These are phyloP conservation scores for Rhizoctonia solani DNA, from an alignment of 1,284 basidiomycete species.

Conservation along the genomic window DNA sequence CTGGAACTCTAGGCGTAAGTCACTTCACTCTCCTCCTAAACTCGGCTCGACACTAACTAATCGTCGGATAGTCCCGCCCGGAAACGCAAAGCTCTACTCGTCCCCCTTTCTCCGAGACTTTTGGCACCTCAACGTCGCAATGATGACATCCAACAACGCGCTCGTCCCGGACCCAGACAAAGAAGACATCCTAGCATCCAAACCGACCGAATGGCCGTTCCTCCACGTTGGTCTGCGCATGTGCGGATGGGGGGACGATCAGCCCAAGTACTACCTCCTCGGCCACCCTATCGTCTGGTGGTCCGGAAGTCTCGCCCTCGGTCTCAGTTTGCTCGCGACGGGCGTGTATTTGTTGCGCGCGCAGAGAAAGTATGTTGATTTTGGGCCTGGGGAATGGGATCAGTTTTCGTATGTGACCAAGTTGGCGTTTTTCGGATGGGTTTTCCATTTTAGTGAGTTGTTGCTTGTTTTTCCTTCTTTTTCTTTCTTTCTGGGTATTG, in stretches of 20 bases:
- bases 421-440: slow-evolving; percentile 90
- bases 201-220: slow-evolving; percentile 93
- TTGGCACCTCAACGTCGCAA: slow-evolving; percentile 97
- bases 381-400: slow-evolving; percentile 89
- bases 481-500: background rate
- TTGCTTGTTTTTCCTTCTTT: too few species aligned
- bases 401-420: slow-evolving; percentile 94
- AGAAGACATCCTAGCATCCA: slow-evolving; percentile 93
- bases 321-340: slow-evolving; percentile 59
- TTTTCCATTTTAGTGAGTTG: slow-evolving; percentile 80
- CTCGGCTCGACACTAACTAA: background rate
- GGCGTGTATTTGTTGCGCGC: slow-evolving; percentile 77
- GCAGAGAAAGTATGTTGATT: slow-evolving; percentile 90
- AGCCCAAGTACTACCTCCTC: slow-evolving; percentile 92
- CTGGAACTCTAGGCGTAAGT: slow-evolving; percentile 89
- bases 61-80: slow-evolving; percentile 69
- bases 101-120: slow-evolving; percentile 97
- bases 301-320: slow-evolving; percentile 72
- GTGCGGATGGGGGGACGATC: slow-evolving; percentile 93
- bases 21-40: slow-evolving; percentile 23
- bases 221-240: slow-evolving; percentile 87
- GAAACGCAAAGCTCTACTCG: slow-evolving; percentile 79
- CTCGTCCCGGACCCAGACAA: slow-evolving; percentile 97
- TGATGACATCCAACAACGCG: slow-evolving; percentile 99
- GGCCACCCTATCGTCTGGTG: slow-evolving; percentile 95